Evolutionary conservation across 2,329 filamentous ascomycete species (phyloP).

Genomic region (Xylariaceae sp.): DNA sequence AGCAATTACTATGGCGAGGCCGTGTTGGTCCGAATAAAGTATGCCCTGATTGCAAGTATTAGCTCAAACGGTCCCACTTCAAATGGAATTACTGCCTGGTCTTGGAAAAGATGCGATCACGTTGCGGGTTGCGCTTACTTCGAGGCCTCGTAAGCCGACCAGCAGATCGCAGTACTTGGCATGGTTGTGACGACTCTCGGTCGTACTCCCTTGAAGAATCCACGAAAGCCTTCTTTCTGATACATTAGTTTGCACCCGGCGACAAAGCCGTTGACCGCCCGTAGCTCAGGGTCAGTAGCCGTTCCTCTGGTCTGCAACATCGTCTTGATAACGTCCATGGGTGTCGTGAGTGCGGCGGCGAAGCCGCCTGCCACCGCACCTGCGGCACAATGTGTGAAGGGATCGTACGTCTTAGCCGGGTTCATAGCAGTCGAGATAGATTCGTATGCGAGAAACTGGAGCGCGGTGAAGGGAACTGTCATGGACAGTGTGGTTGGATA

Average conservation of each 20-base stretch:
- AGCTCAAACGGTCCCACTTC: conserved; percentile 3
- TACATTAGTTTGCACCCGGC: conserved; percentile 79
- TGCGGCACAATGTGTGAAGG: conserved; percentile 86
- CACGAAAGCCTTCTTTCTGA: conserved; percentile 74
- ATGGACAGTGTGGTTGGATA: conserved; percentile 97
- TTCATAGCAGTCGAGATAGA: conserved; percentile 94
- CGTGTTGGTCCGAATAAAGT: conserved; percentile 29
- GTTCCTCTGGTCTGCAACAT: conserved; percentile 90
- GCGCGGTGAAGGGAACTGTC: conserved; percentile 95
- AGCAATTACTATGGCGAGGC: conserved; percentile 20
- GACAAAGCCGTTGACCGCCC: conserved; percentile 76
- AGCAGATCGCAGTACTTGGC: conserved; percentile 99
- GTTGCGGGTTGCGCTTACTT: conserved; percentile 46
- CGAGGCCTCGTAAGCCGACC: conserved; percentile 71
- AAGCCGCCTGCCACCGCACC: conserved; percentile 91
- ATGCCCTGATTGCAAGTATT: conserved; percentile 22
- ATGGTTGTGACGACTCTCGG: conserved; percentile 93
- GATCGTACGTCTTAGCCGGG: conserved; percentile 79
- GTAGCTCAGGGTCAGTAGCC: conserved; percentile 73
- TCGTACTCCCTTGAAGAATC: conserved; percentile 90
- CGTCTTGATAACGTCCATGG: conserved; percentile 97
- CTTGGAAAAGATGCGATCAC: not conserved
- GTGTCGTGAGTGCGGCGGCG: conserved; percentile 89
- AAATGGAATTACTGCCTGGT: not conserved
- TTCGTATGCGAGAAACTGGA: conserved; percentile 97